A percentile compares a stretch with the other conserved stretches of the same genome.
These are phyloP conservation scores for Aphanocladium album DNA, from an alignment of 2,329 filamentous ascomycete species.

Conservation along the genomic window DNA sequence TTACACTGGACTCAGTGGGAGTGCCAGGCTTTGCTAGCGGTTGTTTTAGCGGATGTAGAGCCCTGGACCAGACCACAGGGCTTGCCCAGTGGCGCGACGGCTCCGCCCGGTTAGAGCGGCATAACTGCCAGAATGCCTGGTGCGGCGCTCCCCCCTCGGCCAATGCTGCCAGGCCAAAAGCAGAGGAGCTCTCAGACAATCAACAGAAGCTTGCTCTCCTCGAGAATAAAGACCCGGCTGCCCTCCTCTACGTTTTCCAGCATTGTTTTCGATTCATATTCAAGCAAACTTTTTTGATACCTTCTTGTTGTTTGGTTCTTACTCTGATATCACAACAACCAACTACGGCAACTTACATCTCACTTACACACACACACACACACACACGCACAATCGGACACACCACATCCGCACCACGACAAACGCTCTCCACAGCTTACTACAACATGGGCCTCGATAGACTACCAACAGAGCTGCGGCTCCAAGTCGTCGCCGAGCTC, in stretches of 20 bases:
- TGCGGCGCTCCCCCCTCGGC: background rate
- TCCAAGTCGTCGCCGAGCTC: conserved; percentile 6
- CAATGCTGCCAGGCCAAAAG: background rate
- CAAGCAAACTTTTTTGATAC: background rate
- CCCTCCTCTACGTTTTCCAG: background rate
- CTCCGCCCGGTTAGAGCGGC: conserved; percentile 9
- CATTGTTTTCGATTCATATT: background rate
- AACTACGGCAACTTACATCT: background rate
- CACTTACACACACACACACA: conserved; percentile 1
- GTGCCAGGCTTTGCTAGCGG: background rate
- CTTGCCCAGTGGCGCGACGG: background rate
- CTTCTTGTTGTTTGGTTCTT: background rate
- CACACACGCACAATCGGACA: background rate
- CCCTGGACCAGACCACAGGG: background rate
- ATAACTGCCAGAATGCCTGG: background rate
- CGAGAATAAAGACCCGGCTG: conserved; percentile 4
- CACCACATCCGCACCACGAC: background rate
- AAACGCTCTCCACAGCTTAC: background rate
- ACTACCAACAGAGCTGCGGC: conserved; percentile 10
- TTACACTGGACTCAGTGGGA: background rate
- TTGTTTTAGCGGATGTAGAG: background rate
- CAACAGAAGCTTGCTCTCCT: background rate
- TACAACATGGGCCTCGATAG: conserved; percentile 10
- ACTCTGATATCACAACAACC: background rate
- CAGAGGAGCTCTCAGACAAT: background rate